These are phyloP conservation scores for Sphagnum tenellum DNA, from an alignment of 225 moss, liverwort and hornwort species.

Conservation along the genomic window DNA sequence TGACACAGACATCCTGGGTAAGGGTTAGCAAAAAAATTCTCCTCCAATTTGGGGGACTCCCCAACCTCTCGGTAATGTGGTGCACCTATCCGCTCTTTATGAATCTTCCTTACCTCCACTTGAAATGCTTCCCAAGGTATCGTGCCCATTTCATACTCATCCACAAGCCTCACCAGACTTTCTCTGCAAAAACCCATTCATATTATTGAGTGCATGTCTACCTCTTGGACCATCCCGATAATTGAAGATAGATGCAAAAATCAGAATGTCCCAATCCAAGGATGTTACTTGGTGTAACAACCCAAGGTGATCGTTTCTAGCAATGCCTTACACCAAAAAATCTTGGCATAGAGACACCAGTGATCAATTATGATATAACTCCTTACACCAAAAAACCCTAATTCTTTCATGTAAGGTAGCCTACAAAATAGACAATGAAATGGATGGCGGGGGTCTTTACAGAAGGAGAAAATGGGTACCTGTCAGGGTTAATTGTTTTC, in stretches of 20 bases:
- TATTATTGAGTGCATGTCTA: background rate
- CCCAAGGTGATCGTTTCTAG: too few species aligned
- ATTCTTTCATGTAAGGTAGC: too few species aligned
- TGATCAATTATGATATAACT: too few species aligned
- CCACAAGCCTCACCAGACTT: constrained; percentile 67
- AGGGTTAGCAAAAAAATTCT: constrained; percentile 88
- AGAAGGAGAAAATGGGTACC: constrained; percentile 17
- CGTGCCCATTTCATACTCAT: constrained; percentile 43
- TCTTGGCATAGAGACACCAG: too few species aligned
- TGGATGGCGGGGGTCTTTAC: background rate
- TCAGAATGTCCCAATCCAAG: background rate
- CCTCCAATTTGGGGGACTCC: constrained; percentile 64
- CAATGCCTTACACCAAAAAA: too few species aligned
- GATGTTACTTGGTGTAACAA: too few species aligned
- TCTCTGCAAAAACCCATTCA: constrained; percentile 29
- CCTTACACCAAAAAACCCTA: too few species aligned
- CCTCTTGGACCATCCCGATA: background rate
- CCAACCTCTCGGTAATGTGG: constrained; percentile 51
- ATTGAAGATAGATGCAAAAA: background rate
- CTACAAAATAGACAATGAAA: background rate
- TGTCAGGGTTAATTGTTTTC: constrained; percentile 77
- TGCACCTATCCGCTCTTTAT: constrained; percentile 49
- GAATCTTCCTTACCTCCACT: constrained; percentile 43
- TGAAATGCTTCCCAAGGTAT: constrained; percentile 54
- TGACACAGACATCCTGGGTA: constrained; percentile 83